Evolutionary conservation across 225 moss, liverwort and hornwort genomes (phyloP), one percentile per base, ranked within the genome.

Genomic region (Anthoceros angustus): DNA sequence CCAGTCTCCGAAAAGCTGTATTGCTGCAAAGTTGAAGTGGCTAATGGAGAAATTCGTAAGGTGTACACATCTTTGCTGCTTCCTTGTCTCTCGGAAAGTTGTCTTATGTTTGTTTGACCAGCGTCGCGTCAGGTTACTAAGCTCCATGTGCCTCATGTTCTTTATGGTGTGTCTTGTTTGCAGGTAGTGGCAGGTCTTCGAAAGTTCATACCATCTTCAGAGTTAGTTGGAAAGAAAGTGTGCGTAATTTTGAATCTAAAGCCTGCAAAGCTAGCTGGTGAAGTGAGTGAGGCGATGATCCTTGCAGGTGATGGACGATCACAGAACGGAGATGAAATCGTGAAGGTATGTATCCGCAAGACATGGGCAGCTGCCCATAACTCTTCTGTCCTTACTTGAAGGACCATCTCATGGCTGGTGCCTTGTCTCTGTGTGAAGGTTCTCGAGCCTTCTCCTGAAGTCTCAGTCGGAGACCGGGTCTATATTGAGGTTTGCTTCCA

Each of bases 281-380:
- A 95, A 72, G 68, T 82, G 40, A 95, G 94, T 74, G 94, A 95
- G 80, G 94, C 86, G 15, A 95, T 95, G 94, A 85, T 95, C 62
- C 70, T 95, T 74, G 94, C 88, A n/a, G 90, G 88, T 48, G 90
- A 84, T 42, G 68, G 83, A 67, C 75, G 74, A 25, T 66, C 72
- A 18, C 65, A 62, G 18, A 83, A 78, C 45, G 94, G 88, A 49
- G 69, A 70, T 55, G 88, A 90, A 71, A 82, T 79, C 67, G 94
- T 95, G 0, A 88, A 95, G 94, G 94, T 86, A 70, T 41, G 18
- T 69, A 0, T 18, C 26, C 15, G 64, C 62, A 62, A 6, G 12
- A 20, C 18, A 39, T 55, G 11, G 14, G 49, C 6, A 11, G 12
- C 38, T 25, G 38, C 42, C 45, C 25, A 1, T 38, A 66, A 32